Evolutionary conservation across 192 early-diverging fungal species (phyloP), one percentile per base, ranked within the genome.

Genomic region (Diversispora eburnea): DNA sequence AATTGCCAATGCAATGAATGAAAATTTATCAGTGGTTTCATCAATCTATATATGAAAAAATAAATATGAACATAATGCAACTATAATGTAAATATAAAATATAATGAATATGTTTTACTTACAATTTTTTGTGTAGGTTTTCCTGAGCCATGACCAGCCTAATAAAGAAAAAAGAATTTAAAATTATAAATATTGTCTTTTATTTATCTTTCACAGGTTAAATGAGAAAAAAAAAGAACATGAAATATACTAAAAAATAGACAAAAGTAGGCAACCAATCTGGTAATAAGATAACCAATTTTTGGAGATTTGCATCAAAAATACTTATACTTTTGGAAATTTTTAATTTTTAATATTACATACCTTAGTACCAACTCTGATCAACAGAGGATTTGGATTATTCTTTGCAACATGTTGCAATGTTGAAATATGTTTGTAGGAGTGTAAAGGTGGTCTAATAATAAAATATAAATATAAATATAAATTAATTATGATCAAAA

Each of bases 91-190:
- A 41, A n/a, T 0, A 61, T 59, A 15, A 33, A 61, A 51, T 41
- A 62, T 13, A 55, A 45, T 22, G 17, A 70, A 56, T 42, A 59
- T 33, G 25, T 33, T 45, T 67, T 20, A 73, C 70, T 22, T 49
- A 73, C 71, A 19, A 80, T 74, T 79, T 90, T 87, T 58, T 86
- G 64, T 61, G 85, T 87, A 48, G 82, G 83, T 76, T 89, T 90
- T 62, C 90, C 90, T 6, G 87, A 84, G 10, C 90, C 90, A 71
- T 91, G 90, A 2, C 90, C 90, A 54, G 90, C 84, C 71, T 73
- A 62, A 15, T 42, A 39, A 43, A 49, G 9, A 3, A 71, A 15
- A 19, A 3, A 55, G 15, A 19, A 42, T 19, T 13, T n/a, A 45
- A 43, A 60, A 49, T 49, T 39, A 61, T 25, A 72, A 61, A 17